phyloP scores from a whole-genome alignment of 2,329 filamentous ascomycete species.

The Cordyceps cateniannulata region DNA sequence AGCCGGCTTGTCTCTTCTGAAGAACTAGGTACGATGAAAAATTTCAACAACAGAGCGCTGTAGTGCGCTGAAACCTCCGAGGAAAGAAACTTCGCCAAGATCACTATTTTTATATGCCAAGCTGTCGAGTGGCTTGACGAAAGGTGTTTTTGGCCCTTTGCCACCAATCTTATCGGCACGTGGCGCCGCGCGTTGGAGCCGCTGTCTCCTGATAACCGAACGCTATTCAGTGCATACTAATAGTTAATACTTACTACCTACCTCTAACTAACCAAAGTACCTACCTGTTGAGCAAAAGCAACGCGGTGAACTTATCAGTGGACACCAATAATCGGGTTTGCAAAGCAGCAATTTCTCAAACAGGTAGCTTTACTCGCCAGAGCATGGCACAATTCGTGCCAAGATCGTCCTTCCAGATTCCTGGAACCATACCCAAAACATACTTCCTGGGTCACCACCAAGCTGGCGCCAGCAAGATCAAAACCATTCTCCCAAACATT shows the following conservation, averaged over 20 bases:
- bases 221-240: too few relatives aligned
- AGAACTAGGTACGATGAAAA: too few relatives aligned
- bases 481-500: constrained; percentile 69
- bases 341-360: neutral
- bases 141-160: neutral
- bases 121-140: neutral
- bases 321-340: neutral
- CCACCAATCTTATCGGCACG: constrained; percentile 11
- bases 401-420: constrained; percentile 64
- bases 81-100: neutral
- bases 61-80: neutral
- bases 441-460: constrained; percentile 95
- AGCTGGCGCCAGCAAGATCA: constrained; percentile 75
- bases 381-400: constrained; percentile 56
- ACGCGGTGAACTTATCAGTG: neutral
- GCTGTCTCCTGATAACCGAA: too few relatives aligned
- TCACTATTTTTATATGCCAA: neutral
- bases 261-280: too few relatives aligned
- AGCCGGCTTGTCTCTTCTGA: too few relatives aligned
- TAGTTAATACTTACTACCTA: too few relatives aligned
- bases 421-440: constrained; percentile 70
- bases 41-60: too few relatives aligned
- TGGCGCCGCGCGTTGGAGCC: neutral
- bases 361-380: neutral
- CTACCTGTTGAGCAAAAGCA: neutral